Evolutionary conservation across 805 yeast genomes (phyloP).

Genomic region (Maudiozyma barnettii): DNA sequence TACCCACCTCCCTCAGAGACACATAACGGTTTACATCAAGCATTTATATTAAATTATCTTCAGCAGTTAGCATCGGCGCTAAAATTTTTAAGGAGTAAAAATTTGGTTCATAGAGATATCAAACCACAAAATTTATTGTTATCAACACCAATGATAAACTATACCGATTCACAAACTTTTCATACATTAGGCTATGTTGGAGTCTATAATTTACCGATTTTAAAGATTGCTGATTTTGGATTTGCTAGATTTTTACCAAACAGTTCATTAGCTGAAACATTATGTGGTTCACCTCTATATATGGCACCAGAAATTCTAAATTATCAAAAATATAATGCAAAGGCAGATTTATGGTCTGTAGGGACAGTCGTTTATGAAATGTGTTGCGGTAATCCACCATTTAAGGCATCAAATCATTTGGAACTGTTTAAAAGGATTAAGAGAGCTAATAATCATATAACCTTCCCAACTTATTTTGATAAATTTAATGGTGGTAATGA

Average conservation of each 20-base stretch:
- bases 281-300: conserved; percentile 94
- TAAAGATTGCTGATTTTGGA: conserved; percentile 95
- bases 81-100: conserved; percentile 68
- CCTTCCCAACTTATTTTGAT: conserved; percentile 56
- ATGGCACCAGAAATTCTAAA: conserved; percentile 98
- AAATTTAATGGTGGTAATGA: not conserved
- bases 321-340: conserved; percentile 92
- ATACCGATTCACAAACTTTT: conserved; percentile 45
- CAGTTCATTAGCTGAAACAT: conserved; percentile 89
- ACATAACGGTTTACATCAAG: conserved; percentile 70
- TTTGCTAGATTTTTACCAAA: conserved; percentile 92
- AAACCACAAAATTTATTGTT: conserved; percentile 75
- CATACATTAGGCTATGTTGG: conserved; percentile 57
- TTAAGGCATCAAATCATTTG: conserved; percentile 85
- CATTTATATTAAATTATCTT: conserved; percentile 71
- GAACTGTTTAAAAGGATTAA: conserved; percentile 83
- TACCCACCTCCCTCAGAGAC: conserved; percentile 73
- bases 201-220: conserved; percentile 76
- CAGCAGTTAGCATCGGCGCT: conserved; percentile 82
- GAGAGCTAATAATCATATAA: conserved; percentile 64
- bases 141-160: conserved; percentile 62
- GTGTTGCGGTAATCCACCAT: conserved; percentile 95
- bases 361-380: conserved; percentile 95
- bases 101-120: conserved; percentile 85
- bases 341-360: conserved; percentile 96